Evolutionary conservation across 257 asterid species (phyloP), one percentile per base, ranked within the genome.

Genomic region (Paulownia fortunei): DNA sequence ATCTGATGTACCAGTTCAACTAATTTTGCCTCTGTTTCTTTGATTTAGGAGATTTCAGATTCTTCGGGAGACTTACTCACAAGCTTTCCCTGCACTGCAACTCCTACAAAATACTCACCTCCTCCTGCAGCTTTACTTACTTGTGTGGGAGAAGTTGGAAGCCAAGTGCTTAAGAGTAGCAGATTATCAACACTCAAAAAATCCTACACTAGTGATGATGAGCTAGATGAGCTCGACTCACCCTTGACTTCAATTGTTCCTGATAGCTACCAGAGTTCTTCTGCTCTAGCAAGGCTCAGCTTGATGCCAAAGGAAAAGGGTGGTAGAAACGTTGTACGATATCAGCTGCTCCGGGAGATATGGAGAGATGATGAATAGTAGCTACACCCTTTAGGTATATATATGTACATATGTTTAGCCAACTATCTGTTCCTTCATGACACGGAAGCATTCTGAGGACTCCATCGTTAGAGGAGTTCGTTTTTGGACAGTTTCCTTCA

Each of bases 161-260:
- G 63, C 71, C 90, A 87, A 62, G 83, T 84, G 37, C 80, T 81
- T 3, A 81, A 81, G 39, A 84, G 82, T 58, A 87, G 84, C 70
- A 77, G 86, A 47, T 72, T 89, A 42, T 80, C 93, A 8, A 78
- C 89, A 42, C 86, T 93, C 13, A 83, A 77, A 27, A 94, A 92
- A 72, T 84, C 97, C 1, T 80, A 87, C 81, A 85, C 85, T 9
- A 94, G 98, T 27, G 98, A 94, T 9, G 97, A 94, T 58, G 98
- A 94, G 85, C 82, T 94, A 0, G 92, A 89, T 23, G 98, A 91
- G 80, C 84, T 94, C 13, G 90, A 91, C 73, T 87, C 92, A 0
- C 91, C 96, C 21, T 82, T 94, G 88, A 89, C 91, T 51, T 80
- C 87, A 1, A 80, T 94, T n/a, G 70, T 92, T 36, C 89, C 88